Base-by-base conservation (phyloP, 768 basidiomycete genomes). In the Termitomyces sp. region DNA sequence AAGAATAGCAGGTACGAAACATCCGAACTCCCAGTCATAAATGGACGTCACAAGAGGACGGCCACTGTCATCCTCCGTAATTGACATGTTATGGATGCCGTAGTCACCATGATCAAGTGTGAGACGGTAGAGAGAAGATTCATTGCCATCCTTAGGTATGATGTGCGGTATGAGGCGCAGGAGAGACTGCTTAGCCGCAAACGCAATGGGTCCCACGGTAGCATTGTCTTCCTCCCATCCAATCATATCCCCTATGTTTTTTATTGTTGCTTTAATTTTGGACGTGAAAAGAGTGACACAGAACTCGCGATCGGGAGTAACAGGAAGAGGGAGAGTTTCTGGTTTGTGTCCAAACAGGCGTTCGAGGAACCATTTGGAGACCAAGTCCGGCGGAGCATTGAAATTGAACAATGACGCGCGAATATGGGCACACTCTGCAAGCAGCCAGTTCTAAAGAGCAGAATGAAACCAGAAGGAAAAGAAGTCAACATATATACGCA, bases 331-430 rank as follows among this genome's bases (percentile, higher is more conserved):
- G 11, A 58, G 47, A 9, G 4, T 5, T 14, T 48, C 14, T 10
- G 57, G 57, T 29, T 49, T 48, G 12, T 45, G 56, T n/a, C 17
- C 43, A 36, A 48, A 57, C 2, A 57, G 43, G 43, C 56, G 31
- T 10, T 47, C 34, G 8, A 57, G 32, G n/a, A 57, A 46, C 32
- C 43, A 57, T 12, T 57, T 17, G 8, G 25, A 11, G 34, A 42
- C 31, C 11, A 56, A 34, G 42, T 56, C 45, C 32, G 20, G 31
- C 38, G 42, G 17, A n/a, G n/a, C 32, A 34, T 32, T 34, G 34
- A 56, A 56, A 12, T 56, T 56, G 43, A 56, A 56, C 1, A 56
- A 29, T 6, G 55, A 42, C n/a, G 55, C 55, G 31, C 55, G 55
- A 45, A 56, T 47, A 29, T 17, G 56, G 14, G 56, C 56, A 15